Percentiles rank a stretch among this genome's conserved stretches.
phyloP scores from a whole-genome alignment of 176 grass and related monocot genomes.

The Musa beccarii region DNA sequence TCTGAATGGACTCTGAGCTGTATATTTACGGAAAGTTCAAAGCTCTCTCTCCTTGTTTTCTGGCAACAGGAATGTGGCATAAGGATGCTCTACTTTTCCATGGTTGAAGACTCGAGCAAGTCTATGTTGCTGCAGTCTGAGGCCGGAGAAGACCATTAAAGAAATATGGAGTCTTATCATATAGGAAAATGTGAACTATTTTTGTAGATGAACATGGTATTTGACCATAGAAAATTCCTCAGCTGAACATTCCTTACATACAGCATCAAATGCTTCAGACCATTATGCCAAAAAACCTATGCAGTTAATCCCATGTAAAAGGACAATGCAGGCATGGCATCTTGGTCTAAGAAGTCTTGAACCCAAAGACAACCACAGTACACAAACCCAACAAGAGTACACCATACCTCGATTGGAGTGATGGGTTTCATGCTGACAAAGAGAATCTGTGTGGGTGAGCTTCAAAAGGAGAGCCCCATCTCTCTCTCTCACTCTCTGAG shows the following conservation, averaged over 20 bases:
- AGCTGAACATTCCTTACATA: background rate
- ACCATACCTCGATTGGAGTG: conserved; percentile 14
- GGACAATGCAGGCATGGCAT: background rate
- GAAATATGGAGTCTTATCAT: too few relatives aligned
- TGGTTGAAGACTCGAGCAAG: too few relatives aligned
- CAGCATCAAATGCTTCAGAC: background rate
- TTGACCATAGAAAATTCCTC: background rate
- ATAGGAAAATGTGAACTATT: background rate
- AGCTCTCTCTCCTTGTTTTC: too few relatives aligned
- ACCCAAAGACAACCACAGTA: conserved; percentile 5
- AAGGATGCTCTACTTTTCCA: too few relatives aligned
- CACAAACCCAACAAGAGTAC: background rate
- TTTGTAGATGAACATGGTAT: background rate
- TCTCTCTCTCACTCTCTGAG: background rate
- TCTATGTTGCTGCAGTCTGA: too few relatives aligned
- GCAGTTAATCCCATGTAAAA: background rate
- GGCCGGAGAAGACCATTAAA: too few relatives aligned
- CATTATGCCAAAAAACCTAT: background rate
- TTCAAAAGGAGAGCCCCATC: conserved; percentile 23
- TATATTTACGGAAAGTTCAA: too few relatives aligned
- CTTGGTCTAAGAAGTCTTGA: conserved; percentile 6
- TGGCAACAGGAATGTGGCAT: too few relatives aligned
- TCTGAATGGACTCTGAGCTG: too few relatives aligned
- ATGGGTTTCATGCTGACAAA: conserved; percentile 22
- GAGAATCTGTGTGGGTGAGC: conserved; percentile 21